These are phyloP conservation scores for Microcera coccophila DNA, from an alignment of 2,329 filamentous ascomycete genomes.

Conservation along the genomic window DNA sequence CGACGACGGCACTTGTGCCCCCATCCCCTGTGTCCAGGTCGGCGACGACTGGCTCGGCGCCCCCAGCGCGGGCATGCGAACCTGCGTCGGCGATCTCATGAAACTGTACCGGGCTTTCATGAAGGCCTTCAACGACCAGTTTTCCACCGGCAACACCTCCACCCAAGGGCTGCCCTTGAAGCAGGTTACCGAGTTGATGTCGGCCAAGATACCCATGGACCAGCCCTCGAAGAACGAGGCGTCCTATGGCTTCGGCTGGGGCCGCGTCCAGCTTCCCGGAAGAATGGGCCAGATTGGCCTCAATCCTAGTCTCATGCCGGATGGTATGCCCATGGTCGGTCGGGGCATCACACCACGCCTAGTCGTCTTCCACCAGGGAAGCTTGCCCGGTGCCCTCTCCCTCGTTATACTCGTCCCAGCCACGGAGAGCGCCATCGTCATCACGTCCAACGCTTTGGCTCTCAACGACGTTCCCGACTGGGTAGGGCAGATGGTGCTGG, in stretches of 20 bases:
- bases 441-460: slow-evolving; percentile 11
- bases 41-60: background rate
- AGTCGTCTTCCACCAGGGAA: slow-evolving; percentile 9
- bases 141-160: background rate
- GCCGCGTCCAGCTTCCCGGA: slow-evolving; percentile 6
- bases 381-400: slow-evolving; percentile 3
- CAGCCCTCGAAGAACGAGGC: background rate
- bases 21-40: slow-evolving; percentile 1
- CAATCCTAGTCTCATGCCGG: slow-evolving; percentile 5
- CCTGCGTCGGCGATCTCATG: slow-evolving; percentile 6
- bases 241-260: slow-evolving; percentile 7
- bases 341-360: slow-evolving; percentile 1
- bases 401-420: slow-evolving; percentile 8
- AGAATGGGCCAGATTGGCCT: slow-evolving; percentile 6
- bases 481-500: slow-evolving; percentile 8
- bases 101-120: slow-evolving; percentile 8
- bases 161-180: slow-evolving; percentile 1
- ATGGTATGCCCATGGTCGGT: slow-evolving; percentile 6
- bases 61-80: slow-evolving; percentile 3
- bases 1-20: background rate
- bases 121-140: slow-evolving; percentile 1
- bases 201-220: slow-evolving; percentile 4
- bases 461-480: slow-evolving; percentile 9
- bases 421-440: slow-evolving; percentile 3
- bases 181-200: slow-evolving; percentile 1